Conservation (phyloP, 2,329 filamentous ascomycete species). For the Plenodomus biglobosus region DNA sequence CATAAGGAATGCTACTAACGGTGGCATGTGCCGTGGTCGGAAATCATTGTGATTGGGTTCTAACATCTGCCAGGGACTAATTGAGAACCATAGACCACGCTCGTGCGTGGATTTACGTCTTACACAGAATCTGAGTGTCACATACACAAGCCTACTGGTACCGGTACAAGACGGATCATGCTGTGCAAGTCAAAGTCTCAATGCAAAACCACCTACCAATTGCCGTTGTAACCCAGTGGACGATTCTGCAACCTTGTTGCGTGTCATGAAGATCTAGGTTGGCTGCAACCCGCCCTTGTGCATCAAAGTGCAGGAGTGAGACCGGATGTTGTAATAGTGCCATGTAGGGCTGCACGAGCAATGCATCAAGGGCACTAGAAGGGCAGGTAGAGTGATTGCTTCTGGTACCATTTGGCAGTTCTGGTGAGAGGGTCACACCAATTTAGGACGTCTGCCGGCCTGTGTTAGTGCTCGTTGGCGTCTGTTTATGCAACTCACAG, state of each 20-base stretch:
- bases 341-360: not conserved
- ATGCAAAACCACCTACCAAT: not conserved
- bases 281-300: too few relatives aligned
- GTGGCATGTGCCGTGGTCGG: not conserved
- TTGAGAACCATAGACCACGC: not conserved
- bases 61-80: not conserved
- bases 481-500: not conserved
- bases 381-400: not conserved
- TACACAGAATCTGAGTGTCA: not conserved
- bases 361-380: not conserved
- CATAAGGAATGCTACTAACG: not conserved
- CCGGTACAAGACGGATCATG: not conserved
- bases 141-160: not conserved
- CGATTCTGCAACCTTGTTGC: not conserved
- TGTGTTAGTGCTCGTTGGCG: not conserved
- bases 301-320: not conserved
- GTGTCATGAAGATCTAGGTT: not conserved
- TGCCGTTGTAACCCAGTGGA: not conserved
- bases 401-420: not conserved
- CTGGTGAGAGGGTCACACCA: not conserved
- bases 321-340: too few relatives aligned
- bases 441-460: not conserved
- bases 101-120: not conserved
- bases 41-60: not conserved
- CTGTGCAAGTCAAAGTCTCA: not conserved